phyloP scores from a whole-genome alignment of 495 filamentous ascomycete species.

The Penicillium chermesinum region DNA sequence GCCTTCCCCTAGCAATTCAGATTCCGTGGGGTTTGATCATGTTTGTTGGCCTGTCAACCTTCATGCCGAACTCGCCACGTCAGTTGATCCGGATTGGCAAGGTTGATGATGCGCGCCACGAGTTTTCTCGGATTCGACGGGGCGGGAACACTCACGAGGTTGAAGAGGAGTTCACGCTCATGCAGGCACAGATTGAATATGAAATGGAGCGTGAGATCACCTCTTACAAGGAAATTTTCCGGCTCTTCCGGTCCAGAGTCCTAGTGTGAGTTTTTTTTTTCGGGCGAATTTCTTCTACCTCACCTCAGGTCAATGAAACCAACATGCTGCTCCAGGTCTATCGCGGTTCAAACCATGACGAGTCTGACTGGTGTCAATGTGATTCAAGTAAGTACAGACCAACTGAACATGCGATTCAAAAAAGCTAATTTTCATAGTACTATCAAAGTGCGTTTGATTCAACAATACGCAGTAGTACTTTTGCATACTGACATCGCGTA shows the following conservation, averaged over 20 bases:
- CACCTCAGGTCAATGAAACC: not conserved
- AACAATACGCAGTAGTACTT: not conserved
- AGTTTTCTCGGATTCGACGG: constrained; percentile 46
- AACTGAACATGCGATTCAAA: not conserved
- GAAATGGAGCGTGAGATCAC: constrained; percentile 54
- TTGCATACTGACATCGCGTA: constrained; percentile 11
- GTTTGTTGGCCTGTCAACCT: constrained; percentile 50
- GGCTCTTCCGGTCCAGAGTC: constrained; percentile 46
- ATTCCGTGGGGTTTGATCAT: constrained; percentile 57
- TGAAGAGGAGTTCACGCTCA: constrained; percentile 50
- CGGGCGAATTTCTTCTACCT: not conserved
- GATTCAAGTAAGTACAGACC: constrained; percentile 36
- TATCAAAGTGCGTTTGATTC: constrained; percentile 43
- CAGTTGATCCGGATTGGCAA: constrained; percentile 51
- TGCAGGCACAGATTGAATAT: constrained; percentile 56
- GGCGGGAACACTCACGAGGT: constrained; percentile 45
- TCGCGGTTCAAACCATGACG: constrained; percentile 56
- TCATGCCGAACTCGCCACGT: constrained; percentile 56
- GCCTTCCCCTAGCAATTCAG: constrained; percentile 52
- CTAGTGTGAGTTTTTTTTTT: constrained; percentile 33
- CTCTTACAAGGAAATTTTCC: constrained; percentile 49
- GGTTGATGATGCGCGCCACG: constrained; percentile 42
- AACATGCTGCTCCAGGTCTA: constrained; percentile 30
- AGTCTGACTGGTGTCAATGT: constrained; percentile 54
- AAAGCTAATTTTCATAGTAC: constrained; percentile 31